Evolutionary conservation across 768 basidiomycete genomes (phyloP).

Genomic region (Hypholoma sublateritium): DNA sequence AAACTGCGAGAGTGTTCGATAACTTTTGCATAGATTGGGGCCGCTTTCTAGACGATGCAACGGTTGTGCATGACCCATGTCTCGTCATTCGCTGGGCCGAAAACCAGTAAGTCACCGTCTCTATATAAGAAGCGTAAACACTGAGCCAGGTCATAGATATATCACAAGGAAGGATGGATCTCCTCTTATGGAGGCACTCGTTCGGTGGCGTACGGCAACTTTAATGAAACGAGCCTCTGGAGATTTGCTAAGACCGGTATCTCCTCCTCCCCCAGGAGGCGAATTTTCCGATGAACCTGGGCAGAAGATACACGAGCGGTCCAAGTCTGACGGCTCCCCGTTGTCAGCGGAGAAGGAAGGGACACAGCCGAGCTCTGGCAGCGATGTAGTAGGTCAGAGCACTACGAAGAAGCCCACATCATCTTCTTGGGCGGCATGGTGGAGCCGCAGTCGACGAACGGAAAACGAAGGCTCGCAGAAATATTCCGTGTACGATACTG

Average conservation of each 20-base stretch:
- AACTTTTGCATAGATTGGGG: conserved; percentile 63
- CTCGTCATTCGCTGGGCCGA: conserved; percentile 77
- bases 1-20: conserved; percentile 56
- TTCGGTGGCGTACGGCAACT: conserved; percentile 53
- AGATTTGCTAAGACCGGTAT: conserved; percentile 15
- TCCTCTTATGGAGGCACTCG: conserved; percentile 73
- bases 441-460: conserved; percentile 60
- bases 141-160: conserved; percentile 44
- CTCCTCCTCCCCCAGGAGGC: conserved; percentile 9
- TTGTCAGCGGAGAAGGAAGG: conserved; percentile 7
- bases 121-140: neutral
- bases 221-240: conserved; percentile 16
- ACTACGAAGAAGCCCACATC: conserved; percentile 44
- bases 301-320: conserved; percentile 12
- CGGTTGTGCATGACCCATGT: conserved; percentile 56
- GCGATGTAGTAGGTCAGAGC: neutral
- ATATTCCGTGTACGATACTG: conserved; percentile 9
- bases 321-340: conserved; percentile 17
- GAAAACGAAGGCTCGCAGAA: conserved; percentile 14
- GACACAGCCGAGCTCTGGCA: neutral
- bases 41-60: conserved; percentile 64
- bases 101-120: conserved; percentile 49
- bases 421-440: conserved; percentile 84
- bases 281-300: conserved; percentile 2
- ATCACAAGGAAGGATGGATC: conserved; percentile 76